Percentiles rank a stretch among this genome's conserved stretches.
Evolutionary conservation across 2,329 filamentous ascomycete species (phyloP).

Genomic region (Aulographum hederae): DNA sequence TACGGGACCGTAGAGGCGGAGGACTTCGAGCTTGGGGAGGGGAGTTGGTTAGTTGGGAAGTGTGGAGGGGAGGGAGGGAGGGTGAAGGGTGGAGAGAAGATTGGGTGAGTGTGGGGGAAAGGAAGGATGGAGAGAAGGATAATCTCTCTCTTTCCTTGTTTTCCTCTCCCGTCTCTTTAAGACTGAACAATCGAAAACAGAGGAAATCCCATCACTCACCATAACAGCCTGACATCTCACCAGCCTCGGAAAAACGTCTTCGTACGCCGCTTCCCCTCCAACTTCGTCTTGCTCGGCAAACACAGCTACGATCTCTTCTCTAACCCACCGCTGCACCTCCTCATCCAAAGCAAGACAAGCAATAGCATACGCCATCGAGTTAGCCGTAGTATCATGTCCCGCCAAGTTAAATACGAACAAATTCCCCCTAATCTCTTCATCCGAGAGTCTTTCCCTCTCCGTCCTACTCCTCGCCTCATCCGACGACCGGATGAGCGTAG

Average conservation of each 20-base stretch:
- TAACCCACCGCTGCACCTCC: constrained; percentile 32
- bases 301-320: constrained; percentile 25
- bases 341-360: constrained; percentile 27
- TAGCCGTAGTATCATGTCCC: constrained; percentile 20
- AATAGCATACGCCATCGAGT: constrained; percentile 31
- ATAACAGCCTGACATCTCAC: constrained; percentile 29
- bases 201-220: constrained; percentile 17
- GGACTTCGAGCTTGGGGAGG: too few species aligned
- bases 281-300: too few species aligned
- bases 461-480: not conserved
- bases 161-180: too few species aligned
- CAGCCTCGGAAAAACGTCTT: constrained; percentile 23
- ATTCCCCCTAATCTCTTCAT: constrained; percentile 12
- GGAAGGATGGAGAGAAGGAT: too few species aligned
- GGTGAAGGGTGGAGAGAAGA: too few species aligned
- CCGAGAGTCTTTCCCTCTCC: constrained; percentile 1
- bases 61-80: too few species aligned
- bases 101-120: too few species aligned
- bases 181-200: too few species aligned
- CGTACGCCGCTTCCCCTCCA: constrained; percentile 22
- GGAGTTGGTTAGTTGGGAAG: too few species aligned
- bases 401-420: constrained; percentile 14
- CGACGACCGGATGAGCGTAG: too few species aligned
- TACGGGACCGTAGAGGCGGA: too few species aligned
- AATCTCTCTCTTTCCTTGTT: too few species aligned